Conservation (phyloP, 2,329 filamentous ascomycete genomes). For the Clathrospora elynae region DNA sequence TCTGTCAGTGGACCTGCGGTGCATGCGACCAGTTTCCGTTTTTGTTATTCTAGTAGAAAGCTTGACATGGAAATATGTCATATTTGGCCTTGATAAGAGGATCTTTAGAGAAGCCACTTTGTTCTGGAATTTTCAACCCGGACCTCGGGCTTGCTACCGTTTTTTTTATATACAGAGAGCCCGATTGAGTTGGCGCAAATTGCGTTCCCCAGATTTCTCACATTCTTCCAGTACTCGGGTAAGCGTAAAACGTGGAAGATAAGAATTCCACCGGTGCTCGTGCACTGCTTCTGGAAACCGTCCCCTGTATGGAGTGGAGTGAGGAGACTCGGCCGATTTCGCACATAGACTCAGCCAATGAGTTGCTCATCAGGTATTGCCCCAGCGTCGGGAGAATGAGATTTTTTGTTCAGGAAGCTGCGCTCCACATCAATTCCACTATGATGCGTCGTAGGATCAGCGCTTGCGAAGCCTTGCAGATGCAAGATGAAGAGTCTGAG, state of each 20-base stretch:
- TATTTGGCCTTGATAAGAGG: conserved; percentile 20
- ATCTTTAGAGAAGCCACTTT: conserved; percentile 11
- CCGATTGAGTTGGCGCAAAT: conserved; percentile 2
- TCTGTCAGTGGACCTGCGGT: conserved; percentile 2
- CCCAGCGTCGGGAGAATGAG: conserved; percentile 6
- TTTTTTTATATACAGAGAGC: conserved; percentile 9
- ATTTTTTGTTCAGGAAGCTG: conserved; percentile 3
- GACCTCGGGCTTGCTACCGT: conserved; percentile 10
- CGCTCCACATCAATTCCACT: conserved; percentile 12
- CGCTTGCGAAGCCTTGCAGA: conserved; percentile 19
- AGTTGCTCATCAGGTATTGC: conserved; percentile 13
- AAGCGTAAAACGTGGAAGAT: conserved; percentile 5
- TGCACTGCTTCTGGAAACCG: conserved; percentile 30
- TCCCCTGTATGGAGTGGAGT: conserved; percentile 15
- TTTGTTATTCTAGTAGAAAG: conserved; percentile 7
- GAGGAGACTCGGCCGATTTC: conserved; percentile 13
- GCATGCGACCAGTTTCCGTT: conserved; percentile 13
- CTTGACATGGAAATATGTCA: conserved; percentile 11
- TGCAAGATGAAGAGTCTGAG: conserved; percentile 22
- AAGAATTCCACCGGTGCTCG: conserved; percentile 19
- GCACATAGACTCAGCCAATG: conserved; percentile 8
- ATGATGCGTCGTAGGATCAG: neutral
- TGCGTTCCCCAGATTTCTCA: conserved; percentile 17
- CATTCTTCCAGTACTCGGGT: conserved; percentile 19
- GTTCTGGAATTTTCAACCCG: conserved; percentile 19